Evolutionary conservation across 495 filamentous ascomycete species (phyloP).

Genomic region (Lasiosphaeris hirsuta): DNA sequence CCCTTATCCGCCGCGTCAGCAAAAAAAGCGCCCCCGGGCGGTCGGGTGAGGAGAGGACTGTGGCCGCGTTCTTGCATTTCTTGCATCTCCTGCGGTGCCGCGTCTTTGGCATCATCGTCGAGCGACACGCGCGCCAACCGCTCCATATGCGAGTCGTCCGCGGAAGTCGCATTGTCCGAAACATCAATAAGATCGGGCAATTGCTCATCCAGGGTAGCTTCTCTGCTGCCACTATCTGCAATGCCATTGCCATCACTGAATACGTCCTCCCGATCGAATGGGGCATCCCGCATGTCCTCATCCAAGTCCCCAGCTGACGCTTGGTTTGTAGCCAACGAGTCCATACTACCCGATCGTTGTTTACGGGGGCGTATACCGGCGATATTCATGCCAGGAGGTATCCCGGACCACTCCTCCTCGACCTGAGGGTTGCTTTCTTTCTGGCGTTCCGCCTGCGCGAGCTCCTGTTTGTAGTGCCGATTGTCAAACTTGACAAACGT

Average conservation of each 20-base stretch:
- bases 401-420: conserved; percentile 5
- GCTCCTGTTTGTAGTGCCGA: conserved; percentile 41
- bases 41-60: conserved; percentile 6
- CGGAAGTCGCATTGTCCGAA: background rate
- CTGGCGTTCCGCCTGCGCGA: conserved; percentile 24
- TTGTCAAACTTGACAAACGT: conserved; percentile 46
- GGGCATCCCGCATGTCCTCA: conserved; percentile 25
- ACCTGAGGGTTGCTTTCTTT: conserved; percentile 16
- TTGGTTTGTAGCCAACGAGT: conserved; percentile 37
- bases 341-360: conserved; percentile 28
- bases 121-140: conserved; percentile 16
- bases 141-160: background rate
- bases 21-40: background rate
- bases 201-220: too few species aligned
- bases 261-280: background rate
- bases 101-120: conserved; percentile 7
- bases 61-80: conserved; percentile 41
- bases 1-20: background rate
- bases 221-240: background rate
- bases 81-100: conserved; percentile 11
- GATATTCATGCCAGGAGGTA: background rate
- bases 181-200: background rate
- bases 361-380: conserved; percentile 11
- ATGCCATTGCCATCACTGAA: conserved; percentile 2
- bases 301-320: conserved; percentile 31